Percentiles rank a stretch among this genome's conserved stretches.
Evolutionary conservation across 805 yeast genomes (phyloP).

Genomic region (Candida argentea): DNA sequence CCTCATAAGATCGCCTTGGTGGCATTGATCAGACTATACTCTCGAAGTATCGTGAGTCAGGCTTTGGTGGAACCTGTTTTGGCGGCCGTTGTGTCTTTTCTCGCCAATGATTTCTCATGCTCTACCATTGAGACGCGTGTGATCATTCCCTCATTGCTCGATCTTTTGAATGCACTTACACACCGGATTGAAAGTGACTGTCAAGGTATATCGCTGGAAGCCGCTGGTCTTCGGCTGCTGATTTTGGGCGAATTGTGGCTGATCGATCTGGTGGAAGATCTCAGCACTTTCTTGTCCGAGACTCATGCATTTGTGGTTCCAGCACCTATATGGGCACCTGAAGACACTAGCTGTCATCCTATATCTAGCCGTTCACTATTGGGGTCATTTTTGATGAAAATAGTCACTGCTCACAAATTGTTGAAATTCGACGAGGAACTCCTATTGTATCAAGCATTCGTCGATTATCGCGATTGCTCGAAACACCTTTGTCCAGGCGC

Average conservation of each 20-base stretch:
- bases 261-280: constrained; percentile 36
- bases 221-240: constrained; percentile 14
- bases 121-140: constrained; percentile 10
- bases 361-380: constrained; percentile 15
- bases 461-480: constrained; percentile 21
- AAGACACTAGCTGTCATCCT: too few species aligned
- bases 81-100: constrained; percentile 31
- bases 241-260: constrained; percentile 26
- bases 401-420: constrained; percentile 30
- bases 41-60: constrained; percentile 12
- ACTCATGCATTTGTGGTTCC: constrained; percentile 2
- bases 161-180: constrained; percentile 12
- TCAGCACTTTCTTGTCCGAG: constrained; percentile 24
- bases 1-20: constrained; percentile 47
- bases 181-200: neutral
- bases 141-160: constrained; percentile 22
- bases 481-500: constrained; percentile 5
- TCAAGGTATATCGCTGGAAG: neutral
- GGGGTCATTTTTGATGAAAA: constrained; percentile 35
- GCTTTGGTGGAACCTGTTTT: constrained; percentile 28
- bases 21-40: constrained; percentile 36
- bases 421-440: constrained; percentile 39
- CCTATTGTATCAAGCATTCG: constrained; percentile 26
- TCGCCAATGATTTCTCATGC: constrained; percentile 25
- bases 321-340: too few species aligned